Evolutionary conservation across 2,329 filamentous ascomycete species (phyloP), one percentile per base, ranked within the genome.

Genomic region (Seiridium unicorne): DNA sequence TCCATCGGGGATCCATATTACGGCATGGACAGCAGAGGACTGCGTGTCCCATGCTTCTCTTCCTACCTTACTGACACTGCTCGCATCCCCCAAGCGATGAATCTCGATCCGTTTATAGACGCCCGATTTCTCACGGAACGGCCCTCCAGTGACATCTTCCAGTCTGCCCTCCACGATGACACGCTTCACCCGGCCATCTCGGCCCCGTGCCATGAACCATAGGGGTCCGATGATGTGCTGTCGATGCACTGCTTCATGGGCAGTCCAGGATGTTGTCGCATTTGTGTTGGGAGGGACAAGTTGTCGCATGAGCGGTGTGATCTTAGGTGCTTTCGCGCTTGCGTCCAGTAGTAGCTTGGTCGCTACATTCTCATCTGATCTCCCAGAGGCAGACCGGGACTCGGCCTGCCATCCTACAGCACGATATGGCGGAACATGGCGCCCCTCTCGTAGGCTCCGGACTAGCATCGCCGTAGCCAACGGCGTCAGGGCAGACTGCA

Each of bases 391-490:
- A 26, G 18, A 26, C 18, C 18, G 1, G 18, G 18, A 26, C 18
- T 26, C 18, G 18, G 18, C 18, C 18, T 26, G 18, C 54, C 54
- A 57, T 9, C 34, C 55, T 32, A 44, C 55, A n/a, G 32, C 55
- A 3, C 13, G 44, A 10, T 40, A 71, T 1, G 88, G 90, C 1
- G 86, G 83, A 0, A 93, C 76, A 68, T 93, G 93, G 0, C 89
- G 65, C 0, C 86, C 80, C 1, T 81, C 74, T 9, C 81, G 79
- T 35, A 98, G 81, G 0, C 85, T 85, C 9, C 85, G 70, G 1
- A 92, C 77, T 0, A 99, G 84, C 76, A 97, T 83, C 3, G 84
- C 70, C 0, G 90, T 91, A 1, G 90, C 92, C n/a, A 81, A 72
- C 0, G 80, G 79, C 0, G 88, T 87, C 44, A 95, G 78, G 4